Evolutionary conservation across 2,329 filamentous ascomycete genomes (phyloP), one percentile per base, ranked within the genome.

Genomic region (Amylocarpus encephaloides): DNA sequence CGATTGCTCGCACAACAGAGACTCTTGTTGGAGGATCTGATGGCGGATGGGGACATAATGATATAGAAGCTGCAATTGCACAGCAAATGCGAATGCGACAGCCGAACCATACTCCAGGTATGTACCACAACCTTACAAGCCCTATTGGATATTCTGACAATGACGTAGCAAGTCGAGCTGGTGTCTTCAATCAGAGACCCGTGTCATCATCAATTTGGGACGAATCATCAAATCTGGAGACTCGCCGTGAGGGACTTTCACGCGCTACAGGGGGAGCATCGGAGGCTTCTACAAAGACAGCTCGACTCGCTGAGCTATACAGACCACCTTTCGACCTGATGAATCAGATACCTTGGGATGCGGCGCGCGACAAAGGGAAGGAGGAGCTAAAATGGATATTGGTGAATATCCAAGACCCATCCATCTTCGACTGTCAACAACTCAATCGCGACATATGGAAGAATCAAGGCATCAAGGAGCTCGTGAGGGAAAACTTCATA

Each of bases 381-480:
- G 86, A 90, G 41, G 78, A 84, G 26, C 83, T 89, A 73, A 96
- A 95, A 68, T 98, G 93, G 93, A 79, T 98, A 43, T 70, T 98
- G 59, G 89, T 96, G 55, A 97, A 98, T 66, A 83, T 98, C 13
- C 93, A 98, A 69, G 91, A 98, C 65, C 82, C 88, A 58, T 87
- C 87, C 33, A 84, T 95, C 62, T 98, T 98, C 67, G 87, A 93
- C 68, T 98, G 93, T 68, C 93, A 98, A 67, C 79, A 88, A 2
- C 74, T 98, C 15, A 98, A 98, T 66, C 80, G 93, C 40, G 93
- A 98, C 66, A 82, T 97, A 48, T 98, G 93, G 93, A 96, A 96
- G 70, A 86, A 96, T 60, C 69, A 79, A 15, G 78, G 83, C 2
- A 82, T 98, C 50, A 81, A 79, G 61, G 82, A 87, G n/a, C 80